Percentiles rank a stretch among this genome's conserved stretches.
Conservation (phyloP, 257 asterid genomes). For the Gentiana macrophylla region DNA sequence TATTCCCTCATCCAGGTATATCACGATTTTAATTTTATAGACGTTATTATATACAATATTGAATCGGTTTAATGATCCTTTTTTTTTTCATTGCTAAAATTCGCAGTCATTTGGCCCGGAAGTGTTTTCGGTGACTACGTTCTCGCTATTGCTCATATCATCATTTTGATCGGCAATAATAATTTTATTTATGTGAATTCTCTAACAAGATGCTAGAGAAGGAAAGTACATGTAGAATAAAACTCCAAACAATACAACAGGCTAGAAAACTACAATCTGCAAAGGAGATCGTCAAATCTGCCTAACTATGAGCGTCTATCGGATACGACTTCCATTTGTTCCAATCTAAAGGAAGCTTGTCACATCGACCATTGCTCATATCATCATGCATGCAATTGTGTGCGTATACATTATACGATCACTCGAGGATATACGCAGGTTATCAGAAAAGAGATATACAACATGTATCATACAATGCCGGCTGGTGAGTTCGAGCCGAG, state of each 20-base stretch:
- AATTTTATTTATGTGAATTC: too few relatives aligned
- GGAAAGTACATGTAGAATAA: too few relatives aligned
- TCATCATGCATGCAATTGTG: slow-evolving; percentile 15
- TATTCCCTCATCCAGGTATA: slow-evolving; percentile 18
- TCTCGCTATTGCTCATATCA: too few relatives aligned
- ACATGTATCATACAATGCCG: slow-evolving; percentile 17
- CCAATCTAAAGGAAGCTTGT: too few relatives aligned
- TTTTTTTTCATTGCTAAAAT: neutral
- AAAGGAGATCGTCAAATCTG: too few relatives aligned
- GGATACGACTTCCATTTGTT: too few relatives aligned
- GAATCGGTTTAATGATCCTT: neutral
- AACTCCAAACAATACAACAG: too few relatives aligned
- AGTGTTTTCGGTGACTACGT: slow-evolving; percentile 17
- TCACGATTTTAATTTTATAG: neutral
- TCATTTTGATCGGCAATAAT: too few relatives aligned
- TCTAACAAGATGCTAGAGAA: too few relatives aligned
- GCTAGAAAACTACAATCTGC: too few relatives aligned
- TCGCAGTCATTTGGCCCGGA: slow-evolving; percentile 12
- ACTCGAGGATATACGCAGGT: slow-evolving; percentile 22
- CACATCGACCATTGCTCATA: too few relatives aligned
- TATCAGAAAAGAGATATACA: slow-evolving; percentile 33
- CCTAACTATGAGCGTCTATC: too few relatives aligned
- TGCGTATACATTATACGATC: slow-evolving; percentile 22
- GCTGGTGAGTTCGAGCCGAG: slow-evolving; percentile 20
- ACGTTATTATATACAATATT: neutral